Conservation (phyloP, 352 stramenopile genomes). For the Globisporangium apiculatum region DNA sequence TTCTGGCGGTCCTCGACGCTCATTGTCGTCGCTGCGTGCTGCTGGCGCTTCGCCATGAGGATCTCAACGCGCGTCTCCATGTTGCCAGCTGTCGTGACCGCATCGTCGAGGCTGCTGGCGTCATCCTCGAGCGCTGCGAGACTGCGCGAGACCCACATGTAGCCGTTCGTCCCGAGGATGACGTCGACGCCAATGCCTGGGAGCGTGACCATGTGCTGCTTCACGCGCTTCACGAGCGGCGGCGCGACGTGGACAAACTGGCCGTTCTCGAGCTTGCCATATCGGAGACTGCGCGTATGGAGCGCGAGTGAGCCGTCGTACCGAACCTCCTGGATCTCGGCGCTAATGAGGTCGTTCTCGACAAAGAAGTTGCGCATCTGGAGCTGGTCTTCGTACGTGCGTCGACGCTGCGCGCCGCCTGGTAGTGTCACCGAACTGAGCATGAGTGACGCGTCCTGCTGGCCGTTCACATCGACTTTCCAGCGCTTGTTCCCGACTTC, state of each 20-base stretch:
- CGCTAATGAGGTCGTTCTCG: constrained; percentile 95
- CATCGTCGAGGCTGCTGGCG: constrained; percentile 26
- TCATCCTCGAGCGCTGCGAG: constrained; percentile 47
- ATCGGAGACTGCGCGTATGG: constrained; percentile 92
- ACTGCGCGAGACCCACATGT: constrained; percentile 92
- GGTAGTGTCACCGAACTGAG: constrained; percentile 94
- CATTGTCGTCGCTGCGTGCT: constrained; percentile 78
- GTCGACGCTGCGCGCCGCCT: constrained; percentile 92
- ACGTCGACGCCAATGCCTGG: constrained; percentile 77
- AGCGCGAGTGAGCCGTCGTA: constrained; percentile 92
- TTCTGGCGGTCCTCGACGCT: constrained; percentile 71
- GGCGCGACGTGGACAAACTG: constrained; percentile 87
- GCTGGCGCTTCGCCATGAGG: constrained; percentile 86
- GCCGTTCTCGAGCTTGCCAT: constrained; percentile 95
- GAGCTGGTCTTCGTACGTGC: constrained; percentile 95
- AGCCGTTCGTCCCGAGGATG: constrained; percentile 93
- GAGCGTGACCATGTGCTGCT: constrained; percentile 92
- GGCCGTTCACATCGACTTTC: constrained; percentile 91
- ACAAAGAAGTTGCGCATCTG: constrained; percentile 95
- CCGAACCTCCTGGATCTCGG: constrained; percentile 80
- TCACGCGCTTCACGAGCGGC: constrained; percentile 89
- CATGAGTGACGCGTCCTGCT: constrained; percentile 84
- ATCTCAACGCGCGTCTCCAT: constrained; percentile 87
- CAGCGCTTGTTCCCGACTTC: constrained; percentile 92
- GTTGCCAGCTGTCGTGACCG: constrained; percentile 29